phyloP scores from a whole-genome alignment of 495 filamentous ascomycete species.

The Trichoderma erinaceum region DNA sequence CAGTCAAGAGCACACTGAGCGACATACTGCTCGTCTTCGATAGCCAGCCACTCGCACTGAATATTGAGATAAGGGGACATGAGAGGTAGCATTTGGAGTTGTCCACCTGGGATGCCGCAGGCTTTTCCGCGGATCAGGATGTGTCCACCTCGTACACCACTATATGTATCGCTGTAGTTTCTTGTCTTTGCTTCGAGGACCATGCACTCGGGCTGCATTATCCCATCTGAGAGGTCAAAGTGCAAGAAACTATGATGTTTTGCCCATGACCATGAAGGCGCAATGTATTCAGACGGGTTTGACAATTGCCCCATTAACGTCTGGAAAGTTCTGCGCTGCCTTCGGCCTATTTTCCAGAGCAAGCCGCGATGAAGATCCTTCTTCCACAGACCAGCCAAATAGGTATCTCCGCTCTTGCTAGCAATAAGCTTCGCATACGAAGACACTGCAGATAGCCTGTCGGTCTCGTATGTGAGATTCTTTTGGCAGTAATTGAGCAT shows the following conservation, averaged over 20 bases:
- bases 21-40: neutral
- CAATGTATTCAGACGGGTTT: neutral
- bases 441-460: neutral
- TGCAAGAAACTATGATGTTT: neutral
- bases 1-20: neutral
- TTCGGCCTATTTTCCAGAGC: neutral
- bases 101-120: neutral
- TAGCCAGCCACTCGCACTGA: constrained; percentile 1
- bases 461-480: neutral
- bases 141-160: neutral
- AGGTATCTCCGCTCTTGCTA: neutral
- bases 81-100: neutral
- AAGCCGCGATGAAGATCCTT: neutral
- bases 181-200: neutral
- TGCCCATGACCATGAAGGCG: constrained; percentile 2
- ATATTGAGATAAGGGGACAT: neutral
- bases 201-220: neutral
- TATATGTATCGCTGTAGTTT: neutral
- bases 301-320: neutral
- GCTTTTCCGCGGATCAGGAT: neutral
- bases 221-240: neutral
- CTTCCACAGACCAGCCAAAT: neutral
- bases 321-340: neutral
- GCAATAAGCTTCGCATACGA: neutral
- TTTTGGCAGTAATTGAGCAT: neutral